phyloP scores from a whole-genome alignment of 257 asterid genomes.

The Perilla frutescens region DNA sequence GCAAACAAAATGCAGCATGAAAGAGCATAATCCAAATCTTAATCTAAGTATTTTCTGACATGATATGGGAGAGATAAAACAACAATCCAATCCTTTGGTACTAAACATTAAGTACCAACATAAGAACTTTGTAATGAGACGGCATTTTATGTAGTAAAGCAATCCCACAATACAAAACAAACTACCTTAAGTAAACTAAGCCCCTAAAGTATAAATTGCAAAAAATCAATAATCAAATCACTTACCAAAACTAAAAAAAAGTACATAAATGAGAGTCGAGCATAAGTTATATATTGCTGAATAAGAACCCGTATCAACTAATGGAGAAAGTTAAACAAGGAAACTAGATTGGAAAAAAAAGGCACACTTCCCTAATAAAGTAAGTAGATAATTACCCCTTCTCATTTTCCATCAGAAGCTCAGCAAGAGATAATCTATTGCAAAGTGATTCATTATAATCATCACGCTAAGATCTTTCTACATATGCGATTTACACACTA shows the following conservation, averaged over 20 bases:
- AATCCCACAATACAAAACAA: not conserved
- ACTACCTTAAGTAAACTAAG: not conserved
- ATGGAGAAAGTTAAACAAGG: not conserved
- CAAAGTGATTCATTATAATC: not conserved
- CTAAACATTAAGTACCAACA: not conserved
- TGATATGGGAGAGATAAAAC: not conserved
- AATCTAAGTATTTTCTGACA: not conserved
- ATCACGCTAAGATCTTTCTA: not conserved
- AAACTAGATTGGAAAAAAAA: not conserved
- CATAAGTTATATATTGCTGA: not conserved
- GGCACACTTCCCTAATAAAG: too few relatives aligned
- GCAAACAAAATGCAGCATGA: not conserved
- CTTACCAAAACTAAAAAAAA: not conserved
- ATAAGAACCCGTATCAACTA: not conserved
- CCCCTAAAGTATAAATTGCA: not conserved
- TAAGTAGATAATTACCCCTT: not conserved
- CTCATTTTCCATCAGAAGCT: conserved; percentile 8
- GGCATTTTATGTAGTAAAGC: not conserved
- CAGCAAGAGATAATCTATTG: not conserved
- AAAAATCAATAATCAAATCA: not conserved
- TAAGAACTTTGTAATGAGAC: not conserved
- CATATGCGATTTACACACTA: not conserved
- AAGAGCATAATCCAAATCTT: not conserved
- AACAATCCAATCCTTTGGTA: not conserved
- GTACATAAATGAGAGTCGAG: not conserved